Conservation (phyloP, 208 protist genomes). For the Perkinsela sp. region DNA sequence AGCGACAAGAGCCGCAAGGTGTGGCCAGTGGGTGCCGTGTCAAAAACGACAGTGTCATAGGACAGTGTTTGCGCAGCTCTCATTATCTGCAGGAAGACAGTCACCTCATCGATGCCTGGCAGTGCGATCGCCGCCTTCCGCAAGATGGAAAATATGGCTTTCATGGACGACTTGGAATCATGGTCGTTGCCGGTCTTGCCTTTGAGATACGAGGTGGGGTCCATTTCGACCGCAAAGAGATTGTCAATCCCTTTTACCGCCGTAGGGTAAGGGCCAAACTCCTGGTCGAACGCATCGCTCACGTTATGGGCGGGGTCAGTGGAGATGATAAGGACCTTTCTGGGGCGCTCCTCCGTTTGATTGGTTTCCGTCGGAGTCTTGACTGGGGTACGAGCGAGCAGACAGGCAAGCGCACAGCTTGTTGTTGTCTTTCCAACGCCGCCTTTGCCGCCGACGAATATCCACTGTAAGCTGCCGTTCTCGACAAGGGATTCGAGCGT, state of each 20-base stretch:
- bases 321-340: slow-evolving; percentile 79
- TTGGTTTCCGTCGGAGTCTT: slow-evolving; percentile 1
- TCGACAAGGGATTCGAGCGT: slow-evolving; percentile 13
- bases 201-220: slow-evolving; percentile 18
- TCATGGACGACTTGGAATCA: slow-evolving; percentile 7
- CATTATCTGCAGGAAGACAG: slow-evolving; percentile 82
- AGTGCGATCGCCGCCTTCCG: slow-evolving; percentile 26
- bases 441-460: slow-evolving; percentile 87
- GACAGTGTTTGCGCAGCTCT: slow-evolving; percentile 44
- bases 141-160: slow-evolving; percentile 11
- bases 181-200: not conserved
- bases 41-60: slow-evolving; percentile 84
- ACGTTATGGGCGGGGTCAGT: slow-evolving; percentile 96
- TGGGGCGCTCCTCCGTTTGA: slow-evolving; percentile 6
- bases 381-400: slow-evolving; percentile 46
- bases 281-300: slow-evolving; percentile 85
- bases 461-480: slow-evolving; percentile 20
- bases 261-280: slow-evolving; percentile 54
- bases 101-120: slow-evolving; percentile 92
- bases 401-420: slow-evolving; percentile 61
- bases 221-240: slow-evolving; percentile 82
- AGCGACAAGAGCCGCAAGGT: slow-evolving; percentile 79
- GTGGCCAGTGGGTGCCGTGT: slow-evolving; percentile 96
- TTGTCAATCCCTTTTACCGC: slow-evolving; percentile 34
- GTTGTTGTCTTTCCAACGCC: slow-evolving; percentile 90